Evolutionary conservation across 352 stramenopile species (phyloP).

Genomic region (Globisporangium mamillatum): DNA sequence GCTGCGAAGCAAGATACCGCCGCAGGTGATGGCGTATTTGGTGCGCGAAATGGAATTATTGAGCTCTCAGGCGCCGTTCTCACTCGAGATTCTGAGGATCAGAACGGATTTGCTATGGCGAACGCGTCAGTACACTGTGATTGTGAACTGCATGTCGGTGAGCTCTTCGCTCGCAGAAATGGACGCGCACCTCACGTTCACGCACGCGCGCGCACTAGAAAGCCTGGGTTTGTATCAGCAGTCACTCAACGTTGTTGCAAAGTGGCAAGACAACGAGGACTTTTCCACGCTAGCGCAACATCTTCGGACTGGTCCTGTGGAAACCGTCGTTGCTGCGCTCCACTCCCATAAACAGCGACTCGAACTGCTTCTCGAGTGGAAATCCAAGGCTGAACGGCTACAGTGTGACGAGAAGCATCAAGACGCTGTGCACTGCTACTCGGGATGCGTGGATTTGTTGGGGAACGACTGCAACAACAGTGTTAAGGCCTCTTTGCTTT

Average conservation of each 20-base stretch:
- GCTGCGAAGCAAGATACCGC: conserved; percentile 21
- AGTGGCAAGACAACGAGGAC: neutral
- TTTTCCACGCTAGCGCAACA: neutral
- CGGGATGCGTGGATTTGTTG: conserved; percentile 22
- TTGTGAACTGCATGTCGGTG: conserved; percentile 18
- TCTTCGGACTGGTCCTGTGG: neutral
- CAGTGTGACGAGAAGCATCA: conserved; percentile 13
- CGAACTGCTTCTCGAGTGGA: conserved; percentile 15
- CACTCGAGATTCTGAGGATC: conserved; percentile 19
- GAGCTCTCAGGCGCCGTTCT: conserved; percentile 22
- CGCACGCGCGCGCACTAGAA: conserved; percentile 25
- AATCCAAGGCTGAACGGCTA: conserved; percentile 23
- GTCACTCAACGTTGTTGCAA: conserved; percentile 17
- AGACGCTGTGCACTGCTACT: conserved; percentile 21
- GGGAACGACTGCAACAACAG: conserved; percentile 14
- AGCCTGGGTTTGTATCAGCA: conserved; percentile 19
- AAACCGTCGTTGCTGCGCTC: conserved; percentile 7
- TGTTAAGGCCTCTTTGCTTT: conserved; percentile 21
- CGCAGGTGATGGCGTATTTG: conserved; percentile 21
- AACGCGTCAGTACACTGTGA: conserved; percentile 18
- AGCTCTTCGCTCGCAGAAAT: conserved; percentile 15
- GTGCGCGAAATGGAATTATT: conserved; percentile 22
- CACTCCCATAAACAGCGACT: conserved; percentile 15
- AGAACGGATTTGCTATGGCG: conserved; percentile 19
- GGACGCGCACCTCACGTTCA: conserved; percentile 23